Conservation (phyloP, 129 eudicot species). For the Saposhnikovia divaricata region DNA sequence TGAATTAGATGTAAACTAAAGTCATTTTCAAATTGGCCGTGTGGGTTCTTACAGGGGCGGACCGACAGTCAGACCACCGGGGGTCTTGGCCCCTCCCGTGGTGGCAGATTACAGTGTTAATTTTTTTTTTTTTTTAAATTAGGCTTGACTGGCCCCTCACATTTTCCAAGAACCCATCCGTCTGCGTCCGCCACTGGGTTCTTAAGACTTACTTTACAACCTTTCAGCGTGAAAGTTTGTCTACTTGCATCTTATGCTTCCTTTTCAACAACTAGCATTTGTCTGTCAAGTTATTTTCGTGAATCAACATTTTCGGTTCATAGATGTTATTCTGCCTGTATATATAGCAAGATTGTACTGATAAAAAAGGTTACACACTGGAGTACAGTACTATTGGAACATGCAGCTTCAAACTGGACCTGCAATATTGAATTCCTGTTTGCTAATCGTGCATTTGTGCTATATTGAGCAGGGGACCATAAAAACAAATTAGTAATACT, state of each 20-base stretch:
- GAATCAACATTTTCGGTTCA: slow-evolving; percentile 1
- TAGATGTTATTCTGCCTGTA: background rate
- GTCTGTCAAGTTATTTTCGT: background rate
- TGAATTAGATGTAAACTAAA: background rate
- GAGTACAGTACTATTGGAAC: background rate
- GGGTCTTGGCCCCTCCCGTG: too few species aligned
- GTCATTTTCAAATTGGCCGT: background rate
- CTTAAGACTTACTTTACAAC: background rate
- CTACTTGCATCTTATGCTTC: background rate
- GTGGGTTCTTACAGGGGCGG: too few species aligned
- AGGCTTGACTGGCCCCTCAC: too few species aligned
- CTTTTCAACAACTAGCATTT: background rate
- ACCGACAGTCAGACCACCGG: too few species aligned
- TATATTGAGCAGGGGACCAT: background rate
- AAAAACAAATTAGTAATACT: background rate
- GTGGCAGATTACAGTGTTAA: too few species aligned
- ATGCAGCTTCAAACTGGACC: background rate
- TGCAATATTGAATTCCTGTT: background rate
- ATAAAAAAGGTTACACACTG: background rate
- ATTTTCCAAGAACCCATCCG: too few species aligned
- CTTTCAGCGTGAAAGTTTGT: background rate
- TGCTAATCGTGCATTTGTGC: background rate
- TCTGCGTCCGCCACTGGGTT: too few species aligned
- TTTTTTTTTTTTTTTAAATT: too few species aligned
- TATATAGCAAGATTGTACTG: background rate